phyloP scores from a whole-genome alignment of 73 alveolate species.

The Paramecium caudatum region DNA sequence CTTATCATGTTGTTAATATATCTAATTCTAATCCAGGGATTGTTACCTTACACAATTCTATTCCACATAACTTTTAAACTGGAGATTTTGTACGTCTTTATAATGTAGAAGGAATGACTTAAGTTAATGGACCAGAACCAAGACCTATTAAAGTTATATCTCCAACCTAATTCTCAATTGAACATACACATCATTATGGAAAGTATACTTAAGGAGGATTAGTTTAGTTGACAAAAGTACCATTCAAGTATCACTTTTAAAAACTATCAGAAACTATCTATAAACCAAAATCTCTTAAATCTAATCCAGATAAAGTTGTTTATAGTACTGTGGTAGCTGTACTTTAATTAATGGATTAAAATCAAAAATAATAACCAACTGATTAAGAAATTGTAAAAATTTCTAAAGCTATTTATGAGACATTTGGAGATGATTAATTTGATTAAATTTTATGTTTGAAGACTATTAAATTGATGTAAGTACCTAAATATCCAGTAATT shows the following conservation, averaged over 20 bases:
- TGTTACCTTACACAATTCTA: neutral
- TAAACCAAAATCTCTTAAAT: neutral
- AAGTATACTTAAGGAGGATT: conserved; percentile 29
- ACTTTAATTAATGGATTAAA: neutral
- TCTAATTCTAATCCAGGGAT: conserved; percentile 35
- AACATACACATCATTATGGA: neutral
- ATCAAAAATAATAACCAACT: neutral
- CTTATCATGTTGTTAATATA: neutral
- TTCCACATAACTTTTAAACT: conserved; percentile 38
- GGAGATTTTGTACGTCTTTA: conserved; percentile 56
- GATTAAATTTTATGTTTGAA: neutral
- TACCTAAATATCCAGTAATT: conserved; percentile 49
- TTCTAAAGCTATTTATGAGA: neutral
- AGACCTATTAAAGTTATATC: conserved; percentile 63
- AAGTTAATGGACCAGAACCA: conserved; percentile 62
- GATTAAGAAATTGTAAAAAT: neutral
- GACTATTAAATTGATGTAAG: neutral
- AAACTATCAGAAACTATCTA: neutral
- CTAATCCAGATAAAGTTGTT: neutral
- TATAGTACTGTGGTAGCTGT: conserved; percentile 9
- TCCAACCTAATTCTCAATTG: conserved; percentile 37
- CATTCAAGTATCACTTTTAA: conserved; percentile 15
- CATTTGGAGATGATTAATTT: conserved; percentile 3
- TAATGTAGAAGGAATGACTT: conserved; percentile 63
- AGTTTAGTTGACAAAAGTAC: conserved; percentile 54